Evolutionary conservation across 2,329 filamentous ascomycete species (phyloP).

Genomic region (Fusarium sp.): DNA sequence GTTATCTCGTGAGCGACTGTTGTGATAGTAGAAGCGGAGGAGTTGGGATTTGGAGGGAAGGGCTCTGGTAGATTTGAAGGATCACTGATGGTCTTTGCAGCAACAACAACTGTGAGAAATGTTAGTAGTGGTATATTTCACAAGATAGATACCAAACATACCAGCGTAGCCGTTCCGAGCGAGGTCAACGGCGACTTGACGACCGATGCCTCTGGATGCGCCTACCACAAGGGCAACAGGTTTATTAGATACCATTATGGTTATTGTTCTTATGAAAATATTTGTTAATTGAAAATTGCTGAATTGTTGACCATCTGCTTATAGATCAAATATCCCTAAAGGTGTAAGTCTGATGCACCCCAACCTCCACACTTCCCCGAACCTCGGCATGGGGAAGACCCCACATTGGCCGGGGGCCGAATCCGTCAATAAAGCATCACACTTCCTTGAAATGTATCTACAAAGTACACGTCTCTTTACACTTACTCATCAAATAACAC

Average conservation of each 20-base stretch:
- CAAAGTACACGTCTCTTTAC: not conserved
- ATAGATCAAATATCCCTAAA: constrained; percentile 1
- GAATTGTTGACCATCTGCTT: not conserved
- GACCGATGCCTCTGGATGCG: constrained; percentile 83
- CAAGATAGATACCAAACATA: constrained; percentile 50
- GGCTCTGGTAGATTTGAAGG: constrained; percentile 63
- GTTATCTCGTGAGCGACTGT: constrained; percentile 82
- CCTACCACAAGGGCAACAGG: constrained; percentile 79
- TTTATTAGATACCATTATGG: constrained; percentile 48
- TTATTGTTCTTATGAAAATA: not conserved
- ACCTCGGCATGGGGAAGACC: constrained; percentile 6
- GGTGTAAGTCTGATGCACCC: not conserved
- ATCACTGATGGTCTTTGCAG: constrained; percentile 80
- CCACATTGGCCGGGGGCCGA: constrained; percentile 32
- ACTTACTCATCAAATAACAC: not conserved
- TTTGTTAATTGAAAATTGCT: not conserved
- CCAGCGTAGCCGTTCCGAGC: constrained; percentile 78
- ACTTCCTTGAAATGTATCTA: not conserved
- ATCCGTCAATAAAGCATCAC: constrained; percentile 1
- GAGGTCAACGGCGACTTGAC: constrained; percentile 83
- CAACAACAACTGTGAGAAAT: constrained; percentile 70
- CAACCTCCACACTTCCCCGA: not conserved
- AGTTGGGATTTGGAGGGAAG: constrained; percentile 84
- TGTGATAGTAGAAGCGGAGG: constrained; percentile 78
- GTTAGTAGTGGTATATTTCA: not conserved